These are phyloP conservation scores for Gynostemma pentaphyllum DNA, from an alignment of 306 rosid species.

Conservation along the genomic window DNA sequence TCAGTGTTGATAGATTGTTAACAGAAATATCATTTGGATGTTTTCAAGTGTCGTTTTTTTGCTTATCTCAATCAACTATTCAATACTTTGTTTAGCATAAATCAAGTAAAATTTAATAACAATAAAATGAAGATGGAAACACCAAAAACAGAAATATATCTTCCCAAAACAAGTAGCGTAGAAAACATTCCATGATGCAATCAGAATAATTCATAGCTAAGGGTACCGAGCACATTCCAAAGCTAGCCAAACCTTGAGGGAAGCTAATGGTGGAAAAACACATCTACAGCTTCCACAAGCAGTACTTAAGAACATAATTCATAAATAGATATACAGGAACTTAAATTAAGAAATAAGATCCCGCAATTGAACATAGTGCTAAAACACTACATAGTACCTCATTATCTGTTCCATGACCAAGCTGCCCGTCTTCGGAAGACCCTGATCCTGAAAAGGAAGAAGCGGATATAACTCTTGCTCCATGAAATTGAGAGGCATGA, in stretches of 20 bases:
- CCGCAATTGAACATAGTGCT: background rate
- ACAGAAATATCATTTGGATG: background rate
- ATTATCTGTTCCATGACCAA: constrained; percentile 97
- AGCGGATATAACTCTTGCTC: constrained; percentile 6
- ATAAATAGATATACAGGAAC: background rate
- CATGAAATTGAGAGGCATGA: constrained; percentile 1
- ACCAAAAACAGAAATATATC: background rate
- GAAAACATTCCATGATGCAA: background rate
- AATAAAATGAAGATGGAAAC: background rate
- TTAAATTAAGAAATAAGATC: background rate
- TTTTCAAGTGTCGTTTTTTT: background rate
- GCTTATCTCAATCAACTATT: background rate
- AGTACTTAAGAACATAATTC: background rate
- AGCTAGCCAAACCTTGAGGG: background rate
- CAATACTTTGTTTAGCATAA: background rate
- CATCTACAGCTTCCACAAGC: background rate
- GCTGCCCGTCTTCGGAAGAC: constrained; percentile 93
- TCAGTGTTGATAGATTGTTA: too few relatives aligned
- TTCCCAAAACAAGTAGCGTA: background rate
- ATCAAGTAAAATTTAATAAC: background rate
- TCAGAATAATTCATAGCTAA: background rate
- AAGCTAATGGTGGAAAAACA: background rate
- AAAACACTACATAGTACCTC: constrained; percentile 54
- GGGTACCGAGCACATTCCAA: background rate
- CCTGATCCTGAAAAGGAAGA: constrained; percentile 55